These are phyloP conservation scores for Ceratocystis papillata DNA, from an alignment of 2,329 filamentous ascomycete species.

Conservation along the genomic window DNA sequence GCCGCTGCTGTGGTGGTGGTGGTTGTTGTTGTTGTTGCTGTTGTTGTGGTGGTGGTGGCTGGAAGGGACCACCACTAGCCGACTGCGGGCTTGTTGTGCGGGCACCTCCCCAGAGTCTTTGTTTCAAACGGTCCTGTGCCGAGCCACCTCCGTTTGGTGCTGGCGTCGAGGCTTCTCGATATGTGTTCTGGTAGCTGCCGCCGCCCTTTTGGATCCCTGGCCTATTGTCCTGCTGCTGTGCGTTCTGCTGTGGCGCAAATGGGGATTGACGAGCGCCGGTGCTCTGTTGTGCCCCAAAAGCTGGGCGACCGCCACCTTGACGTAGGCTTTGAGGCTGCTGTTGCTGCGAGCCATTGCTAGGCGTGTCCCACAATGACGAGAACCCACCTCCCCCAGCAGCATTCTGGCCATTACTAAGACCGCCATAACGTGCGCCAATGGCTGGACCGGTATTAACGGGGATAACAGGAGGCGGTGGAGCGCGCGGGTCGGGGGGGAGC, in stretches of 20 bases:
- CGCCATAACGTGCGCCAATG: conserved; percentile 46
- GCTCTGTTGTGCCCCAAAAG: conserved; percentile 25
- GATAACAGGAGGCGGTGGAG: conserved; percentile 41
- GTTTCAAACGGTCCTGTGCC: conserved; percentile 73
- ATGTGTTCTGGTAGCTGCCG: conserved; percentile 8
- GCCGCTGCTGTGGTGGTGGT: conserved; percentile 5
- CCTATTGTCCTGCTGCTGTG: conserved; percentile 20
- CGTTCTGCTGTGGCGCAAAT: conserved; percentile 25
- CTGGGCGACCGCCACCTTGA: conserved; percentile 26
- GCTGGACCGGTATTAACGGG: conserved; percentile 43
- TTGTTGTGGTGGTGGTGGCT: conserved; percentile 37
- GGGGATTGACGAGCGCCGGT: conserved; percentile 29
- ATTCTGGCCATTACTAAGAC: conserved; percentile 33
- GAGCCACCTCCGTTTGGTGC: conserved; percentile 44
- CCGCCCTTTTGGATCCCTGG: conserved; percentile 21
- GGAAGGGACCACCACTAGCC: conserved; percentile 34
- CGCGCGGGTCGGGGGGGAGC: conserved; percentile 82
- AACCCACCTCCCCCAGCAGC: conserved; percentile 32
- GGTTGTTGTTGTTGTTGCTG: conserved; percentile 22
- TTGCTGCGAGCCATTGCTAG: conserved; percentile 27
- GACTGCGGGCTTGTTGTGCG: conserved; percentile 46
- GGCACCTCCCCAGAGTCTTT: conserved; percentile 58
- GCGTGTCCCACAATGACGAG: conserved; percentile 50
- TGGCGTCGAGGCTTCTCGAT: conserved; percentile 33
- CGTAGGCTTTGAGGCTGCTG: conserved; percentile 36